Evolutionary conservation across 2,329 filamentous ascomycete species (phyloP), one percentile per base, ranked within the genome.

Genomic region (Diplodia mutila): DNA sequence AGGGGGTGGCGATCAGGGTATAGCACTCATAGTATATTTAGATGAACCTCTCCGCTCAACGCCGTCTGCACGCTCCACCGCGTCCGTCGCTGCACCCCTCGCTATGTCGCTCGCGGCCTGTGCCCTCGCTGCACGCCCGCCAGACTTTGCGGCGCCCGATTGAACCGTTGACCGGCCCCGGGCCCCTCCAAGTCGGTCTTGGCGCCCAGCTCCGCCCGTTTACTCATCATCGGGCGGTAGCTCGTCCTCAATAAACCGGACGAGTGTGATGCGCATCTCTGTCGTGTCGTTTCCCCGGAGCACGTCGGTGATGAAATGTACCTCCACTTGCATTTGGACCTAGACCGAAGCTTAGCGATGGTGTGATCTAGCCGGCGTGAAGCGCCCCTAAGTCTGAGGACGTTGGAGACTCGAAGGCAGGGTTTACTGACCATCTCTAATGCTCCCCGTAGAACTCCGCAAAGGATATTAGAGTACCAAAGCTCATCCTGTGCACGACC

Each of bases 401-500:
- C 27, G 11, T 29, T 39, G n/a, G 46, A 29, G 42, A 51, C 16
- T 27, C 59, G 42, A 11, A 21, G 55, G 23, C 29, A 14, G 27
- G 6, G 23, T 23, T n/a, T 6, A 69, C 81, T 72, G 75, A 98
- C 94, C 95, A 99, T 99, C 80, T 99, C 95, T 68, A 99, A 80
- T 1, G 94, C 90, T 16, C 95, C 95, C 72, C 95, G 86, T 69
- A 99, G 83, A 52, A 99, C 92, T 52, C 95, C 95, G 74, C 95
- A 97, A 52, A 98, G 86, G 67, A 99, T 96, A 80, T 98, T 99
- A 5, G 93, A 97, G 80, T 96, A 99, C 95, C 95, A 99, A 48
- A 99, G 84, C 81, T 98, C 94, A 75, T 97, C 94, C 80, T 99
- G 95, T 3, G 95, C 93, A 71, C 93, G 87, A 63, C 94, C 95